A percentile compares a stretch with the other conserved stretches of the same genome.
These are phyloP conservation scores for Starmerella etchellsii DNA, from an alignment of 805 yeast species.

Conservation along the genomic window DNA sequence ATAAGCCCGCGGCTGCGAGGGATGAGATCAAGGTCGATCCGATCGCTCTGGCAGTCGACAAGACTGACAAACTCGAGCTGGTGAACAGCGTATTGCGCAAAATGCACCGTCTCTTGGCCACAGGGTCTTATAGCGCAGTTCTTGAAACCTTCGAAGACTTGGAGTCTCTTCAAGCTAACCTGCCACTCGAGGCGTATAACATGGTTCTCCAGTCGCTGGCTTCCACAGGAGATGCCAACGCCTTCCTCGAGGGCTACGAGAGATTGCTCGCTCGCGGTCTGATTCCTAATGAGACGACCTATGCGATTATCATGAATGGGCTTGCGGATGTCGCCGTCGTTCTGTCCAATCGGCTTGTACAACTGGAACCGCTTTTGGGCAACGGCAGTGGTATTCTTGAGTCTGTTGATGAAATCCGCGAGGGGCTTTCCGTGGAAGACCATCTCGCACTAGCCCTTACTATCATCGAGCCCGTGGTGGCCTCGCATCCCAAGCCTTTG, in stretches of 20 bases:
- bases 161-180: slow-evolving; percentile 6
- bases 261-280: slow-evolving; percentile 20
- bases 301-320: slow-evolving; percentile 20
- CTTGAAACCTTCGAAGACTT: slow-evolving; percentile 6
- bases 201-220: slow-evolving; percentile 18
- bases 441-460: slow-evolving; percentile 16
- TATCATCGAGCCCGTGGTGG: slow-evolving; percentile 13
- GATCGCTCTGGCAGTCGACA: slow-evolving; percentile 5
- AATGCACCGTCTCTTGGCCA: slow-evolving; percentile 11
- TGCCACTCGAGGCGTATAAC: slow-evolving; percentile 22
- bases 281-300: slow-evolving; percentile 23
- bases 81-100: slow-evolving; percentile 7
- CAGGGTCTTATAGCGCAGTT: slow-evolving; percentile 14
- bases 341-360: neutral
- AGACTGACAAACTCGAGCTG: neutral
- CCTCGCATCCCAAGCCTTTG: slow-evolving; percentile 1
- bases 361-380: slow-evolving; percentile 14
- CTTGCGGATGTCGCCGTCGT: slow-evolving; percentile 20
- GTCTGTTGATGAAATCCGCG: slow-evolving; percentile 23
- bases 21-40: neutral
- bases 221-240: slow-evolving; percentile 16
- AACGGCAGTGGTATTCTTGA: slow-evolving; percentile 13
- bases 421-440: slow-evolving; percentile 18
- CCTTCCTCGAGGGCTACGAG: slow-evolving; percentile 24
- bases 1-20: no score